A percentile compares a stretch with the other conserved stretches of the same genome.
Evolutionary conservation across 805 yeast genomes (phyloP).

Genomic region (Metschnikowia kunwiensis): DNA sequence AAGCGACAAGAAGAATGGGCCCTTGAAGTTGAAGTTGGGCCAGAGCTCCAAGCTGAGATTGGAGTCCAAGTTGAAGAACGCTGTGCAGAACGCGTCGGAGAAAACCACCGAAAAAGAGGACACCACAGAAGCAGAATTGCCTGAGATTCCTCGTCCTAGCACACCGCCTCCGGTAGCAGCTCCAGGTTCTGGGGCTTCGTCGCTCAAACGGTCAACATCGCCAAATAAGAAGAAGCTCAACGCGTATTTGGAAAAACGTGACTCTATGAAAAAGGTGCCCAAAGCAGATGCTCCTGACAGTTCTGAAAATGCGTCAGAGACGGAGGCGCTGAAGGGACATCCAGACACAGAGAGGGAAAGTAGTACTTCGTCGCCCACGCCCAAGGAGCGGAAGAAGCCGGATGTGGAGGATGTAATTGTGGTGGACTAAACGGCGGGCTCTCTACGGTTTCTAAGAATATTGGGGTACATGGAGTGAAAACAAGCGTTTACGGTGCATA

Average conservation of each 20-base stretch:
- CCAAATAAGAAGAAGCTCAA: constrained; percentile 35
- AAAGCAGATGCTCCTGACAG: too few species aligned
- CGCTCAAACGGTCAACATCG: constrained; percentile 36
- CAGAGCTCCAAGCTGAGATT: constrained; percentile 11
- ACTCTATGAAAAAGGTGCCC: neutral
- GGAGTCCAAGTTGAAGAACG: constrained; percentile 12
- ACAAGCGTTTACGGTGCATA: too few species aligned
- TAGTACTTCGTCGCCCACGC: too few species aligned
- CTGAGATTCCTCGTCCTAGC: constrained; percentile 20
- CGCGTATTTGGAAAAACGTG: constrained; percentile 1
- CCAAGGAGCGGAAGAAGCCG: too few species aligned
- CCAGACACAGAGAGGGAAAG: too few species aligned
- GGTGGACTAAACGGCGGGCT: too few species aligned
- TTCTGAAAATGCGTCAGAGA: too few species aligned
- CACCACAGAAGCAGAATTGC: constrained; percentile 2
- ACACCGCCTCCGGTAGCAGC: constrained; percentile 18
- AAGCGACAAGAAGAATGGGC: neutral
- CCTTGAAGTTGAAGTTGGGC: constrained; percentile 6
- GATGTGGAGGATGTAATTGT: too few species aligned
- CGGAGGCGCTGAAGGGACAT: too few species aligned
- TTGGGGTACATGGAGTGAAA: too few species aligned
- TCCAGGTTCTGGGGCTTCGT: constrained; percentile 11
- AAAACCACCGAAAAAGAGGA: neutral
- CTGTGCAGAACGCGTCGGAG: constrained; percentile 4
- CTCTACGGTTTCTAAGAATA: too few species aligned